Percentiles rank a stretch among this genome's conserved stretches.
These are phyloP conservation scores for Ramalina intermedia DNA, from an alignment of 495 filamentous ascomycete species.

Conservation along the genomic window DNA sequence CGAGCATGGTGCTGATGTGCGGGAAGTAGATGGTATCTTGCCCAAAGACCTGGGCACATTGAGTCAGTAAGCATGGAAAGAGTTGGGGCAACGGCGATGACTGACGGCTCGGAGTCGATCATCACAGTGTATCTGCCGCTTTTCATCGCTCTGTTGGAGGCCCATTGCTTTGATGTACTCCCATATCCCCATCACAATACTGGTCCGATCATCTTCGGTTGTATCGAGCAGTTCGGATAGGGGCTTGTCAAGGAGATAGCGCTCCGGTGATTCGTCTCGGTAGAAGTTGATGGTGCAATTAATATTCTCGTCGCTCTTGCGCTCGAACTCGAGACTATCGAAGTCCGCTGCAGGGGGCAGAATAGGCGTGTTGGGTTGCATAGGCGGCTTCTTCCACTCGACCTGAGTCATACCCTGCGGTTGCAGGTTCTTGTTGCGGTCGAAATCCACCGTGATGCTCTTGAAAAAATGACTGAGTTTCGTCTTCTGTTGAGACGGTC, in stretches of 20 bases:
- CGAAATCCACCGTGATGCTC: conserved; percentile 73
- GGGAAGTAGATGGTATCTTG: conserved; percentile 76
- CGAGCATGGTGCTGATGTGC: conserved; percentile 63
- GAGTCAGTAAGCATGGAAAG: conserved; percentile 11
- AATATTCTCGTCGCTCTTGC: conserved; percentile 79
- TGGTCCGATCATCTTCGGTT: conserved; percentile 70
- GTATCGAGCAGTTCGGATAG: conserved; percentile 79
- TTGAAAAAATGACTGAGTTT: conserved; percentile 95
- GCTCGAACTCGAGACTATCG: conserved; percentile 81
- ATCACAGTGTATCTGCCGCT: conserved; percentile 81
- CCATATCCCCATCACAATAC: conserved; percentile 81
- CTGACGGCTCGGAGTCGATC: conserved; percentile 59
- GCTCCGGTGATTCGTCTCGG: conserved; percentile 73
- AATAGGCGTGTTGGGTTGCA: conserved; percentile 34
- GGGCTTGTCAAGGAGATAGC: conserved; percentile 60
- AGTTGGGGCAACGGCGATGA: not conserved
- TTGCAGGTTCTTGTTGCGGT: conserved; percentile 39
- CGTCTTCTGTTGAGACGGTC: conserved; percentile 28
- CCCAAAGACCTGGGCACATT: conserved; percentile 49
- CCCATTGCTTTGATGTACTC: conserved; percentile 82
- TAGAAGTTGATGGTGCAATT: conserved; percentile 83
- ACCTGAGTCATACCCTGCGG: conserved; percentile 45
- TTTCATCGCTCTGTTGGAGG: conserved; percentile 86
- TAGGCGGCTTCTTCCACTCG: conserved; percentile 59
- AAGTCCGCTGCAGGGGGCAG: conserved; percentile 52